phyloP scores from a whole-genome alignment of 2,329 filamentous ascomycete genomes.

The Sordariomycetes sp. region DNA sequence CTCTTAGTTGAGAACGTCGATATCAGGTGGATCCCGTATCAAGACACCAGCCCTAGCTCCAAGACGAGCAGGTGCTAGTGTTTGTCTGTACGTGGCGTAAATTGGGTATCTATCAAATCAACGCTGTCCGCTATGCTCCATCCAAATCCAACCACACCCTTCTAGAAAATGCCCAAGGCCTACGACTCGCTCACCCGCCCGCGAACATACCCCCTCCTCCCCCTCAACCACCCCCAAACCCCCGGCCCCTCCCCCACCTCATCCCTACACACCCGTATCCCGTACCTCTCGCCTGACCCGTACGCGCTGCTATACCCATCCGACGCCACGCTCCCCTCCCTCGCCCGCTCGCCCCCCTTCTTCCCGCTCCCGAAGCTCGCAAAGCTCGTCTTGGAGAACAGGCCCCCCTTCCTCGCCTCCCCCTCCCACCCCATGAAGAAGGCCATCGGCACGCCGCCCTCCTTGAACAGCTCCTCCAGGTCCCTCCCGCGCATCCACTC shows the following conservation, averaged over 20 bases:
- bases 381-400: neutral
- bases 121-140: no score
- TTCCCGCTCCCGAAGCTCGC: no score
- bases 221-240: neutral
- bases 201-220: neutral
- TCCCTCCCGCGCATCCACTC: conserved; percentile 7
- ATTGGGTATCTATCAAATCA: no score
- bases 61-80: no score
- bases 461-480: conserved; percentile 2
- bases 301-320: neutral
- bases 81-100: no score
- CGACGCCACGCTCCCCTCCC: neutral
- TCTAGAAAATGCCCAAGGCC: neutral
- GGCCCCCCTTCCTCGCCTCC: neutral
- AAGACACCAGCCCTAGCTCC: no score
- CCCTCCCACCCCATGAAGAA: neutral
- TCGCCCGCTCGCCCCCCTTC: neutral
- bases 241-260: neutral
- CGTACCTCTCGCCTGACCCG: neutral
- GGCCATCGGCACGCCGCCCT: neutral
- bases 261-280: neutral
- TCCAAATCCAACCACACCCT: neutral
- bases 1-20: no score
- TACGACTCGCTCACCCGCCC: neutral
- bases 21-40: no score